Base-by-base conservation (phyloP, 164 flowering plant species). In the Umbellularia californica region DNA sequence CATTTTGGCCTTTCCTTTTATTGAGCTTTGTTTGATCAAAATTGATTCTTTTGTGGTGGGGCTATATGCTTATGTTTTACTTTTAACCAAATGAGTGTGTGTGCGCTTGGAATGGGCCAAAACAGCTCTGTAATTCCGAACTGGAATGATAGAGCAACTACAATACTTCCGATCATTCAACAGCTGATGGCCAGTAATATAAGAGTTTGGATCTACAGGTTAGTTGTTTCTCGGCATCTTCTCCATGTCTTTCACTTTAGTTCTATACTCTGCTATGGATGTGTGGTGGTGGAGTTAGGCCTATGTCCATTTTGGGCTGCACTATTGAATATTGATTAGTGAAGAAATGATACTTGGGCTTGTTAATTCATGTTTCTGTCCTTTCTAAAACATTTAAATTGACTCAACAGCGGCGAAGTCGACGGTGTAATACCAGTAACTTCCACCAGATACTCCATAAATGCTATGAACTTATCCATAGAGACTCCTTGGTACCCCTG, bases 151-250 rank as follows among this genome's bases (percentile, higher is more conserved):
- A 2, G 24, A 11, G 83, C 83, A n/a, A 47, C 30, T 3, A 78
- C 83, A 1, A 75, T 81, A 6, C 41, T 86, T 28, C 85, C 87
- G 3, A 73, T 50, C 68, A 78, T 84, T 23, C 63, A 77, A 62
- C 65, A 80, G 58, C 79, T 84, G 6, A 80, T 83, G 81, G 72
- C 65, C 13, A 81, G 78, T 74, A 82, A 70, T 30, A 76, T 83
- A 52, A 64, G 78, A 3, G 73, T 83, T 13, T 83, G 87, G 87
- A 72, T 86, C 20, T 86, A 81, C 68, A 86, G 87, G 87, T 78
- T 76, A 70, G 70, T 72, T 70, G n/a, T 23, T 55, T 23, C 22
- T 17, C 5, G 1, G 22, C 19, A 58, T 58, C 35, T 3, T 33
- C 35, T 33, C 35, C 35, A 3, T 5, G 5, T 33, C 35, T 33